Evolutionary conservation across 768 basidiomycete genomes (phyloP).

Genomic region (Leccinellum rugosiceps): DNA sequence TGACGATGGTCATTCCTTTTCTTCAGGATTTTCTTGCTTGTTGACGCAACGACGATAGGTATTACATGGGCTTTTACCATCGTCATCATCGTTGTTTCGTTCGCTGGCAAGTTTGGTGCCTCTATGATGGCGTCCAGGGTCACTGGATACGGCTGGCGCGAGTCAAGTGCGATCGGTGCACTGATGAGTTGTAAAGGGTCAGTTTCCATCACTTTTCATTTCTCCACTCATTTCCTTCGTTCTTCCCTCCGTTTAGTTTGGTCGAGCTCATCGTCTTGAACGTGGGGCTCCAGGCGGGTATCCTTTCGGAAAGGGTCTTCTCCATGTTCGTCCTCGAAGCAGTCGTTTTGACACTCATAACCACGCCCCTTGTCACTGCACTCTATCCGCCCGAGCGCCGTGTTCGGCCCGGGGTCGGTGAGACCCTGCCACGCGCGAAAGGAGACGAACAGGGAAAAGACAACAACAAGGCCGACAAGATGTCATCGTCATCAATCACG

Average conservation of each 20-base stretch:
- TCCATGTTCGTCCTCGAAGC: constrained; percentile 95
- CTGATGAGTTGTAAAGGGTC: constrained; percentile 97
- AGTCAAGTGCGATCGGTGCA: constrained; percentile 79
- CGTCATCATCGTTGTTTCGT: constrained; percentile 75
- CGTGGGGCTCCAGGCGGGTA: constrained; percentile 80
- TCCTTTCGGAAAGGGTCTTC: constrained; percentile 75
- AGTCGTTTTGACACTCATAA: constrained; percentile 78
- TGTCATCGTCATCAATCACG: constrained; percentile 1
- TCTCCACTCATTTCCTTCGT: not conserved
- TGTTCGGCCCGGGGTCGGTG: constrained; percentile 36
- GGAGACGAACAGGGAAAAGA: constrained; percentile 34
- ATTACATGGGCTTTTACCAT: constrained; percentile 88
- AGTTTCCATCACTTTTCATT: constrained; percentile 3
- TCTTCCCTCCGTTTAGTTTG: constrained; percentile 45
- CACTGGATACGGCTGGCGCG: constrained; percentile 74
- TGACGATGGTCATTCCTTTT: constrained; percentile 52
- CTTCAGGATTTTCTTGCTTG: not conserved
- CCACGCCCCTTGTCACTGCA: constrained; percentile 66
- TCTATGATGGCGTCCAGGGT: constrained; percentile 68
- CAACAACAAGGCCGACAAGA: constrained; percentile 1
- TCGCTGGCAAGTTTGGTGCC: constrained; percentile 87
- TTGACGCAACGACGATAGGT: constrained; percentile 35
- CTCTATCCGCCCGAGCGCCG: constrained; percentile 67
- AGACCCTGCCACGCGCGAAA: not conserved
- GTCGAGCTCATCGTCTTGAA: constrained; percentile 96